Conservation (phyloP, 768 basidiomycete genomes). For the Rhodosporidiobolus sp. region DNA sequence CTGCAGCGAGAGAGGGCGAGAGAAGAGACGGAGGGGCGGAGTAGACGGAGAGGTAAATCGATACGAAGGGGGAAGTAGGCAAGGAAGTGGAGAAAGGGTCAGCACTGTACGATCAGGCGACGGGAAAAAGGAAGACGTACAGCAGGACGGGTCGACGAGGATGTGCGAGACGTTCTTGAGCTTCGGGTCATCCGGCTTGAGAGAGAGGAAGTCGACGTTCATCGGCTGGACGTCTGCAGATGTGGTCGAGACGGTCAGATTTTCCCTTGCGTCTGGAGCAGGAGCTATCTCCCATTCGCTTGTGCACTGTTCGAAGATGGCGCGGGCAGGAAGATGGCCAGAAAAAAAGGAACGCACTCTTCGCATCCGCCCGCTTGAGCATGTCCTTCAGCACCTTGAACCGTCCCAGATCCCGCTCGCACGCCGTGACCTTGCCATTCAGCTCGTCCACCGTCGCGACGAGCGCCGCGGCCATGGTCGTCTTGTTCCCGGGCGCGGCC, state of each 20-base stretch:
- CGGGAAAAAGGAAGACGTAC: slow-evolving; percentile 72
- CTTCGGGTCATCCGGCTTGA: slow-evolving; percentile 64
- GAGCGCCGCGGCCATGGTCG: slow-evolving; percentile 83
- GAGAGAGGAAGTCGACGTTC: slow-evolving; percentile 76
- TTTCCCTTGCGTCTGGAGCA: background rate
- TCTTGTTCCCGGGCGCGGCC: slow-evolving; percentile 97
- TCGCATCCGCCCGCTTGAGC: slow-evolving; percentile 78
- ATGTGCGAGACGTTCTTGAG: slow-evolving; percentile 77
- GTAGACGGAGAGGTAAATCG: slow-evolving; percentile 83
- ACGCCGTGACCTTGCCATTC: slow-evolving; percentile 66
- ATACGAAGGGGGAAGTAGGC: background rate
- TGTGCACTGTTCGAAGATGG: too few relatives aligned
- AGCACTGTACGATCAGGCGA: too few relatives aligned
- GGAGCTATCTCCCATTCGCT: too few relatives aligned
- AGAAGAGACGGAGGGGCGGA: slow-evolving; percentile 62
- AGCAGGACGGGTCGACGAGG: slow-evolving; percentile 92
- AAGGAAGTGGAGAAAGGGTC: too few relatives aligned
- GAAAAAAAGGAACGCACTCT: slow-evolving; percentile 49
- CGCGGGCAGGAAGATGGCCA: background rate
- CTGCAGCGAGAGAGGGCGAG: slow-evolving; percentile 20
- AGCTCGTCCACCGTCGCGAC: slow-evolving; percentile 67
- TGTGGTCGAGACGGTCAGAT: background rate
- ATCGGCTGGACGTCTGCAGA: slow-evolving; percentile 61
- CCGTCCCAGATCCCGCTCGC: slow-evolving; percentile 78
- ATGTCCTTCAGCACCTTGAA: slow-evolving; percentile 80